Percentiles rank a stretch among this genome's conserved stretches.
Conservation (phyloP, 345 rosid species). For the Anacardium occidentale region DNA sequence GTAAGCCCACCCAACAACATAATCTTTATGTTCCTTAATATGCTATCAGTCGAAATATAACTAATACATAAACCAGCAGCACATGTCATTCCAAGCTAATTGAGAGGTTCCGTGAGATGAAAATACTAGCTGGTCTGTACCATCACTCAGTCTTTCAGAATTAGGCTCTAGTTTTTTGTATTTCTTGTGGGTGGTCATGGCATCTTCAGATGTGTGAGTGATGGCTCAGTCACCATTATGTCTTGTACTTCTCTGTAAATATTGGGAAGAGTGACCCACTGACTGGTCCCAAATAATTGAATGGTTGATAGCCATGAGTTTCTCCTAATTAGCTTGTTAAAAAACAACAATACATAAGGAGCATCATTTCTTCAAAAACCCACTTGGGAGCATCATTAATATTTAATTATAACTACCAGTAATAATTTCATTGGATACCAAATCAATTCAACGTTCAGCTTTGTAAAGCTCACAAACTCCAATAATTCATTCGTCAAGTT, state of each 20-base stretch:
- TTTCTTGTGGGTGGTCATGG: not conserved
- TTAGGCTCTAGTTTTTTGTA: too few relatives aligned
- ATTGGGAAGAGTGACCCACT: not conserved
- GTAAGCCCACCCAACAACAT: constrained; percentile 1
- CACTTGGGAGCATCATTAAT: not conserved
- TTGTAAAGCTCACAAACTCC: not conserved
- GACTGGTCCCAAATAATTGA: not conserved
- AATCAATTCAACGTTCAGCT: constrained; percentile 6
- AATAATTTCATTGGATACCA: constrained; percentile 14
- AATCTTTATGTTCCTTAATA: too few relatives aligned
- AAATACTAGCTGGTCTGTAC: not conserved
- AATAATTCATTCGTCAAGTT: constrained; percentile 2
- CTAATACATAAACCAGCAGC: not conserved
- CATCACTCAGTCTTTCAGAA: not conserved
- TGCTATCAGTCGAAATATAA: too few relatives aligned
- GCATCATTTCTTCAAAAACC: not conserved
- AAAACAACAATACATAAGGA: not conserved
- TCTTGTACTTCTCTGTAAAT: not conserved
- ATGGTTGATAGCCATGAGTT: not conserved
- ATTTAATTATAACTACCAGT: not conserved
- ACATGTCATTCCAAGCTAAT: not conserved
- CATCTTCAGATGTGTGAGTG: not conserved
- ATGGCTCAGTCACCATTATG: not conserved
- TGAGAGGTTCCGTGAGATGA: not conserved
- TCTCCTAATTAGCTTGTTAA: not conserved